Evolutionary conservation across 2,329 filamentous ascomycete genomes (phyloP), one percentile per base, ranked within the genome.

Genomic region (Xenoacremonium recifei): DNA sequence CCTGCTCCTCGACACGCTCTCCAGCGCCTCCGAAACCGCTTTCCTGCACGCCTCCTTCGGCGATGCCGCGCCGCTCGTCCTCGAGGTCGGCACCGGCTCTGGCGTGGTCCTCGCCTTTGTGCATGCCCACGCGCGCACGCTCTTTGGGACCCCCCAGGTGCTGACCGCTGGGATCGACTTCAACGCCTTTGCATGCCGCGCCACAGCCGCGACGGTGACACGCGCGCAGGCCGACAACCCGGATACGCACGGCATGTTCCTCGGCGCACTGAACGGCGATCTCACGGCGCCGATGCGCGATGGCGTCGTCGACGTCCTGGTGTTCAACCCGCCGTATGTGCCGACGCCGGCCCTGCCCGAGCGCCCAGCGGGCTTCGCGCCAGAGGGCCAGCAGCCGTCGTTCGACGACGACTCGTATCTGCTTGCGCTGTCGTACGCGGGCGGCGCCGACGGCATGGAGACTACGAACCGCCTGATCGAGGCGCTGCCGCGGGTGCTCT

Each of bases 301-400:
- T 0, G 71, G 74, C 3, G 43, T 37, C 11, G 77, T 95, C 5
- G 93, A 99, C 61, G 77, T 99, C 10, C 75, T 99, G 48, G 77
- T 99, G 20, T 99, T 97, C 75, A 99, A 99, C 62, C 93, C 93
- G 39, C 93, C 93, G 1, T 99, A 99, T 62, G 93, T 99, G 12
- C 93, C 93, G 2, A 95, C 91, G 3, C 77, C 84, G 19, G 79
- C 82, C 30, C 68, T 95, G 45, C 91, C 92, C 2, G 62, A 67
- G 18, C 65, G 77, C 25, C 75, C 60, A 16, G 58, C 49, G 40
- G 54, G 45, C 37, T 63, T 60, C 30, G 27, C 38, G 3, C 55
- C 52, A 3, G 55, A 57, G 3, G 60, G 54, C 10, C 47, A 60
- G 54, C 64, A 40, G 62, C 70, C 61, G 30, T 66, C 67, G 9